Evolutionary conservation across 352 stramenopile genomes (phyloP).

Genomic region (Pythium diclinum): DNA sequence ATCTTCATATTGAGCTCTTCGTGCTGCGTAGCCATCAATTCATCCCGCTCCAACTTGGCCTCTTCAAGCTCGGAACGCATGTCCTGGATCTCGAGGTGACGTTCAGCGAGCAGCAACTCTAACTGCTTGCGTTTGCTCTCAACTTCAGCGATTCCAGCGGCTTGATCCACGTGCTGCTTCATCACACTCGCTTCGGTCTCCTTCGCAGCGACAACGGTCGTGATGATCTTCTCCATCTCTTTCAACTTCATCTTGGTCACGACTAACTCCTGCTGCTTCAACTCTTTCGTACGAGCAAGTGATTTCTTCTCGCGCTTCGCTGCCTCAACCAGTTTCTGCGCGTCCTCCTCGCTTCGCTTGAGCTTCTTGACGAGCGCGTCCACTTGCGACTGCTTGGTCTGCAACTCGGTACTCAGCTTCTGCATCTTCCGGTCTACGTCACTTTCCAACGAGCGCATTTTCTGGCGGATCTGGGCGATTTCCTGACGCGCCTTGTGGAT

Average conservation of each 20-base stretch:
- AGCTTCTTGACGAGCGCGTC: conserved; percentile 52
- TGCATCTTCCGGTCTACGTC: conserved; percentile 64
- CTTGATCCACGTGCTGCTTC: neutral
- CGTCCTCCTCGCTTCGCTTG: conserved; percentile 53
- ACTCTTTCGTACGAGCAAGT: conserved; percentile 45
- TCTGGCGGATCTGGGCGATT: conserved; percentile 47
- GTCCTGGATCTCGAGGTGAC: conserved; percentile 49
- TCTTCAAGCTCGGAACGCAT: conserved; percentile 51
- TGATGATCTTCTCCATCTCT: conserved; percentile 51
- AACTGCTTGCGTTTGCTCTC: conserved; percentile 43
- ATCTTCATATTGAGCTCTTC: conserved; percentile 39
- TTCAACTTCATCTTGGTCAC: conserved; percentile 58
- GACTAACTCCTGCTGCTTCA: conserved; percentile 63
- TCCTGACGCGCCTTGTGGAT: conserved; percentile 58
- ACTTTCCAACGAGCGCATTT: conserved; percentile 49
- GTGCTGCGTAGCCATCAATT: conserved; percentile 30
- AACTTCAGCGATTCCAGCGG: conserved; percentile 12
- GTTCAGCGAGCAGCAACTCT: conserved; percentile 49
- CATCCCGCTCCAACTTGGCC: conserved; percentile 25
- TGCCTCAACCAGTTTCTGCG: conserved; percentile 37
- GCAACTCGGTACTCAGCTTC: conserved; percentile 47
- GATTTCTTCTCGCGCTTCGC: conserved; percentile 53
- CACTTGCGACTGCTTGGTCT: conserved; percentile 59
- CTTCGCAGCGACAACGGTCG: conserved; percentile 8
- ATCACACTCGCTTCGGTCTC: neutral